Conservation (phyloP, 1,284 basidiomycete species). For the Cutaneotrichosporon dermatis region DNA sequence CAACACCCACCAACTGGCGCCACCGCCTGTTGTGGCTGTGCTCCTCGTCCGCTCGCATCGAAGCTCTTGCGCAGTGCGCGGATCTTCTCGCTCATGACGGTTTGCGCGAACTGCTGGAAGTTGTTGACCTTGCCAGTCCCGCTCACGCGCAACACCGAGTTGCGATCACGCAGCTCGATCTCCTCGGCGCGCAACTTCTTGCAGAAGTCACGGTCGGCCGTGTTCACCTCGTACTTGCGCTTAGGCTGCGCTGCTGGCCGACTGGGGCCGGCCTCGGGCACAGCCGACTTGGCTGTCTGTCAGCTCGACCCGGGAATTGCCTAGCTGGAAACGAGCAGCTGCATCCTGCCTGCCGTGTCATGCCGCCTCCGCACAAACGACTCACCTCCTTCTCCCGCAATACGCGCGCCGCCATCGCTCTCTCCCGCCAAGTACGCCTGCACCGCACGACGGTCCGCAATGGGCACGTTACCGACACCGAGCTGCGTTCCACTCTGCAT, state of each 20-base stretch:
- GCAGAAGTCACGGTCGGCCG: slow-evolving; percentile 72
- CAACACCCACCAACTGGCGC: slow-evolving; percentile 4
- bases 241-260: slow-evolving; percentile 56
- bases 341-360: no score
- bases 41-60: slow-evolving; percentile 16
- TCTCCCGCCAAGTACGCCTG: slow-evolving; percentile 74
- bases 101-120: slow-evolving; percentile 39
- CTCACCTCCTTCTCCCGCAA: slow-evolving; percentile 55
- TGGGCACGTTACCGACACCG: slow-evolving; percentile 70
- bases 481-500: slow-evolving; percentile 73
- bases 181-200: slow-evolving; percentile 55
- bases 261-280: slow-evolving; percentile 46
- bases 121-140: slow-evolving; percentile 41
- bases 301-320: slow-evolving; percentile 2
- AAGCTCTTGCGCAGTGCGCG: slow-evolving; percentile 34
- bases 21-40: slow-evolving; percentile 10
- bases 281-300: slow-evolving; percentile 25
- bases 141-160: slow-evolving; percentile 37
- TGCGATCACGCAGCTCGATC: slow-evolving; percentile 42
- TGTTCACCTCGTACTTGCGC: slow-evolving; percentile 71
- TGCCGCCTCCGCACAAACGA: slow-evolving; percentile 6
- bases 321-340: no score
- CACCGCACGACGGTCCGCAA: slow-evolving; percentile 76
- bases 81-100: slow-evolving; percentile 43
- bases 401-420: slow-evolving; percentile 54